Percentiles rank a stretch among this genome's conserved stretches.
These are phyloP conservation scores for Circinella minor DNA, from an alignment of 371 early-diverging fungal species.

Conservation along the genomic window DNA sequence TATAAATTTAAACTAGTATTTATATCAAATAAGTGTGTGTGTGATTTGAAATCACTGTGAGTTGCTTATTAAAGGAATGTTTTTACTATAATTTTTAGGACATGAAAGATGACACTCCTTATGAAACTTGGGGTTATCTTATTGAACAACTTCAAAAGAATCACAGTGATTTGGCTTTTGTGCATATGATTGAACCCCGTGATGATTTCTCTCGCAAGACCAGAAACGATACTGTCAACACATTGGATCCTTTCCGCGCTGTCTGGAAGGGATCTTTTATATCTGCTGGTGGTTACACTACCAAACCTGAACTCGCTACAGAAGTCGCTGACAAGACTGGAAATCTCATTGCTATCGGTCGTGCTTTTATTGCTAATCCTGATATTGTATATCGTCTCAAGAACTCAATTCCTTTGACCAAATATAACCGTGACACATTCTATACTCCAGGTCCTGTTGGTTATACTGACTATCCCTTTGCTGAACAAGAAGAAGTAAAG, in stretches of 20 bases:
- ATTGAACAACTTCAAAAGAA: conserved; percentile 23
- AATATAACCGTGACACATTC: conserved; percentile 33
- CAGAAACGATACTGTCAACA: conserved; percentile 9
- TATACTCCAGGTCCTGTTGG: conserved; percentile 24
- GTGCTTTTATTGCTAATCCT: conserved; percentile 40
- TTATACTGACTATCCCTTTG: conserved; percentile 31
- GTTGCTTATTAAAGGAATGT: neutral
- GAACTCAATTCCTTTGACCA: conserved; percentile 25
- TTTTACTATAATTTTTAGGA: conserved; percentile 7
- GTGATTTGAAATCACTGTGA: too few species aligned
- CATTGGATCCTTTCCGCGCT: conserved; percentile 30
- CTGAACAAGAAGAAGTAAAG: neutral
- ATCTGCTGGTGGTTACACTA: conserved; percentile 33
- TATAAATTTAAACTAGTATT: neutral
- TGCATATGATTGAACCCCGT: conserved; percentile 42
- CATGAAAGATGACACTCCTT: conserved; percentile 34
- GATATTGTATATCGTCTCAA: conserved; percentile 33
- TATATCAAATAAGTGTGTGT: too few species aligned
- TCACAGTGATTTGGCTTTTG: conserved; percentile 29
- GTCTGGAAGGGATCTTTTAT: conserved; percentile 36
- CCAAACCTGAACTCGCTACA: conserved; percentile 14
- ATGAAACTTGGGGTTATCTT: conserved; percentile 39
- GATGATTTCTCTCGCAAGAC: conserved; percentile 13
- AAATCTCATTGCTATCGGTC: conserved; percentile 34
- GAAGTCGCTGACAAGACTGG: conserved; percentile 27